phyloP scores from a whole-genome alignment of 116 monocot species.

The Papilionanthe hybrid region DNA sequence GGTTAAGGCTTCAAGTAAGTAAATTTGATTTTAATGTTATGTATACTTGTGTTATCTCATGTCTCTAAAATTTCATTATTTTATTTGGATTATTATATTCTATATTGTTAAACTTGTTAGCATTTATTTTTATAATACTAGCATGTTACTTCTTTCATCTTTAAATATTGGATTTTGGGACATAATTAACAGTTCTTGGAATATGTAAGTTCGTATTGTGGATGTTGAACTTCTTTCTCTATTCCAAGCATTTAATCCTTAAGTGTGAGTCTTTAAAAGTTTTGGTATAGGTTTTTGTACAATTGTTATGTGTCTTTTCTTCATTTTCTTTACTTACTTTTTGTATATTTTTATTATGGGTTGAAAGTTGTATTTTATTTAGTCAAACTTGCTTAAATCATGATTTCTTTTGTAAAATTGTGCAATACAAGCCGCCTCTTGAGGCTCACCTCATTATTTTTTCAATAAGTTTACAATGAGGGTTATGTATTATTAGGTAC shows the following conservation, averaged over 20 bases:
- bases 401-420: too few relatives aligned
- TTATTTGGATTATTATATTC: background rate
- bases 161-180: background rate
- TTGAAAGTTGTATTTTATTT: too few relatives aligned
- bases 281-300: background rate
- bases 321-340: too few relatives aligned
- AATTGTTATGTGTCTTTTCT: too few relatives aligned
- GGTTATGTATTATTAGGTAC: too few relatives aligned
- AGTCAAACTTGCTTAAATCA: too few relatives aligned
- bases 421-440: too few relatives aligned
- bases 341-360: too few relatives aligned
- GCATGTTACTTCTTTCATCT: background rate
- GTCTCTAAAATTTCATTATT: background rate
- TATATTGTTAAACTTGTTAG: background rate
- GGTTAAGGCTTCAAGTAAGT: too few relatives aligned
- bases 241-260: too few relatives aligned
- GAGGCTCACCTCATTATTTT: too few relatives aligned
- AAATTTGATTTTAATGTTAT: background rate
- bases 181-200: background rate
- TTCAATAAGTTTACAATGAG: too few relatives aligned
- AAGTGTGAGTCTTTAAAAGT: background rate
- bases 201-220: background rate
- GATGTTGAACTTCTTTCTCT: background rate
- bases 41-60: background rate
- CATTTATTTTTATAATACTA: background rate